Percentiles rank a stretch among this genome's conserved stretches.
Evolutionary conservation across 108 stramenopile species (phyloP).

Genomic region (Nitzschia inconspicua): DNA sequence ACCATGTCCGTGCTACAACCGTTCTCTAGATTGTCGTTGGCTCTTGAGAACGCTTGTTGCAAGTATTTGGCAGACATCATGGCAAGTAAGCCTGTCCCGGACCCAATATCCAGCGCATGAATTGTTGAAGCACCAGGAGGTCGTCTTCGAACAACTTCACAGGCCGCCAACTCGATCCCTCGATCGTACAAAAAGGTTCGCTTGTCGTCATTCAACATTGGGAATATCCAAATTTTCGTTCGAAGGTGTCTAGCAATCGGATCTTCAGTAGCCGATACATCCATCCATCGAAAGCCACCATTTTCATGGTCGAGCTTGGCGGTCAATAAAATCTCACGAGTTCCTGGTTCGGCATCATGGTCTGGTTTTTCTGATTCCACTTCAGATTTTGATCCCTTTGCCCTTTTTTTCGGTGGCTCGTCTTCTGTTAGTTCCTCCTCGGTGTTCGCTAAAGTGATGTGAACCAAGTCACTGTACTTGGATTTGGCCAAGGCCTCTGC

Average conservation of each 20-base stretch:
- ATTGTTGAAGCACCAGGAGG: conserved; percentile 5
- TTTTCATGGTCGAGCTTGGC: conserved; percentile 58
- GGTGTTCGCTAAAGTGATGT: conserved; percentile 26
- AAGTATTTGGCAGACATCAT: conserved; percentile 60
- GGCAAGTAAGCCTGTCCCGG: conserved; percentile 73
- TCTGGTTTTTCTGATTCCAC: too few species aligned
- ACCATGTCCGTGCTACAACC: neutral
- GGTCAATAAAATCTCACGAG: conserved; percentile 53
- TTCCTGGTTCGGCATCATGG: too few species aligned
- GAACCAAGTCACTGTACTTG: conserved; percentile 65
- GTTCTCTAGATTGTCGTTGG: neutral
- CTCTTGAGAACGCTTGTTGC: neutral
- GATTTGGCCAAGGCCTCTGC: conserved; percentile 43
- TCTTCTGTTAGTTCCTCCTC: neutral
- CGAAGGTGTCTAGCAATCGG: conserved; percentile 46
- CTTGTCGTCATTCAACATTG: conserved; percentile 79
- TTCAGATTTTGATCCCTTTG: conserved; percentile 1
- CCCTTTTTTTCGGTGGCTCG: neutral
- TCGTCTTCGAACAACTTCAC: conserved; percentile 11
- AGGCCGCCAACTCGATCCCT: conserved; percentile 52
- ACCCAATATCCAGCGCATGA: conserved; percentile 72
- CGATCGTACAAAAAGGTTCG: conserved; percentile 62
- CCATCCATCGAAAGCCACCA: conserved; percentile 73
- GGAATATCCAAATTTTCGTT: conserved; percentile 81
- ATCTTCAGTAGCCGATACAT: neutral